Percentiles rank a stretch among this genome's conserved stretches.
These are phyloP conservation scores for Linnemannia elongata DNA, from an alignment of 192 early-diverging fungal species.

Conservation along the genomic window DNA sequence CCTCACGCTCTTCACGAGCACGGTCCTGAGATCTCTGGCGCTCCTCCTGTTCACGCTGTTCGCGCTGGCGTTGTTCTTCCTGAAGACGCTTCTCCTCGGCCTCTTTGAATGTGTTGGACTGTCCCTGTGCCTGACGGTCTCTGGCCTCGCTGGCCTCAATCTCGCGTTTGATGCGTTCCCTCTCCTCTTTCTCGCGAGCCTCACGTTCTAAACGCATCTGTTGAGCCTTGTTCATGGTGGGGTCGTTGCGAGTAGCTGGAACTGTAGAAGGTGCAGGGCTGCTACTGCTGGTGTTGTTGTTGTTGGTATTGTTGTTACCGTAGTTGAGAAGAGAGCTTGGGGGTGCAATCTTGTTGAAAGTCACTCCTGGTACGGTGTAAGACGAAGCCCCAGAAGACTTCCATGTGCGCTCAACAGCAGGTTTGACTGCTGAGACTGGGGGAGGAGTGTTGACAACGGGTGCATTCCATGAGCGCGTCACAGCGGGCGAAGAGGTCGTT, in stretches of 20 bases:
- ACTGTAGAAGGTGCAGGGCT: background rate
- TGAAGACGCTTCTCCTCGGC: conserved; percentile 42
- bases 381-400: conserved; percentile 21
- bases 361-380: background rate
- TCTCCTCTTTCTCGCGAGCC: conserved; percentile 45
- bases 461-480: conserved; percentile 14
- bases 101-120: conserved; percentile 21
- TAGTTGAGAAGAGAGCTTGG: conserved; percentile 17
- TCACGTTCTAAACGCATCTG: conserved; percentile 18
- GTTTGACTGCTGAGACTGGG: background rate
- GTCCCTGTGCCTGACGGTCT: background rate
- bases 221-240: conserved; percentile 50
- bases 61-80: conserved; percentile 39
- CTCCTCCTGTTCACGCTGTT: conserved; percentile 32
- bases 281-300: background rate
- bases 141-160: conserved; percentile 19
- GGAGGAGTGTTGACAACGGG: background rate
- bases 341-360: conserved; percentile 30
- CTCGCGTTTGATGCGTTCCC: conserved; percentile 17
- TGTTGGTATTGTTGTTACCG: background rate
- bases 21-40: conserved; percentile 58
- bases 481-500: background rate
- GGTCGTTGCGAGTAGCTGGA: conserved; percentile 10
- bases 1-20: conserved; percentile 54
- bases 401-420: conserved; percentile 20